phyloP scores from a whole-genome alignment of 768 basidiomycete species.

The Boletales sp. region DNA sequence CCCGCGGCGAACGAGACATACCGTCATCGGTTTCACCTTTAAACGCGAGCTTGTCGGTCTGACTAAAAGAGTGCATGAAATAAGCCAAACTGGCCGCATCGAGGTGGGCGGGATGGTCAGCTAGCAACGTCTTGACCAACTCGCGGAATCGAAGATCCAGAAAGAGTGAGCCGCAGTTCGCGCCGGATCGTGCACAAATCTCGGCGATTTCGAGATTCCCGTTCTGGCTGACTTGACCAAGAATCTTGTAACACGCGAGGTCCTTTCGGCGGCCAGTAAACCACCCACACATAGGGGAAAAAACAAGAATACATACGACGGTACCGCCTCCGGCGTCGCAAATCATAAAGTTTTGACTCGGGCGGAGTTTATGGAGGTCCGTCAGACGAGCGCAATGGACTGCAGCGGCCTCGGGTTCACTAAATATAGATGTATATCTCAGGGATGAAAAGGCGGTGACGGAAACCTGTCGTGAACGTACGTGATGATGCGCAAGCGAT shows the following conservation, averaged over 20 bases:
- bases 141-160: conserved; percentile 84
- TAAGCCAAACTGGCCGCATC: conserved; percentile 79
- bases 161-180: conserved; percentile 85
- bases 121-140: conserved; percentile 70
- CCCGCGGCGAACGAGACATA: conserved; percentile 28
- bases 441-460: neutral
- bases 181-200: conserved; percentile 82
- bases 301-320: conserved; percentile 40
- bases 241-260: conserved; percentile 68
- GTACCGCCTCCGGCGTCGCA: conserved; percentile 89
- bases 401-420: conserved; percentile 82
- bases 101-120: conserved; percentile 82
- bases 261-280: conserved; percentile 24
- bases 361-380: conserved; percentile 71
- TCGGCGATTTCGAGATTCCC: conserved; percentile 87
- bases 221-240: conserved; percentile 72
- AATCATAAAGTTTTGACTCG: conserved; percentile 87
- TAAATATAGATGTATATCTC: conserved; percentile 22
- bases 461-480: conserved; percentile 23
- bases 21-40: conserved; percentile 72
- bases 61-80: conserved; percentile 87
- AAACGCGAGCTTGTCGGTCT: conserved; percentile 83
- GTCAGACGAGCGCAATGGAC: conserved; percentile 84
- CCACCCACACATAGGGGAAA: neutral
- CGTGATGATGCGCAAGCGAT: conserved; percentile 81